Percentiles rank a stretch among this genome's conserved stretches.
phyloP scores from a whole-genome alignment of 1,284 basidiomycete genomes.

The Pseudomicrostroma phylloplanum region DNA sequence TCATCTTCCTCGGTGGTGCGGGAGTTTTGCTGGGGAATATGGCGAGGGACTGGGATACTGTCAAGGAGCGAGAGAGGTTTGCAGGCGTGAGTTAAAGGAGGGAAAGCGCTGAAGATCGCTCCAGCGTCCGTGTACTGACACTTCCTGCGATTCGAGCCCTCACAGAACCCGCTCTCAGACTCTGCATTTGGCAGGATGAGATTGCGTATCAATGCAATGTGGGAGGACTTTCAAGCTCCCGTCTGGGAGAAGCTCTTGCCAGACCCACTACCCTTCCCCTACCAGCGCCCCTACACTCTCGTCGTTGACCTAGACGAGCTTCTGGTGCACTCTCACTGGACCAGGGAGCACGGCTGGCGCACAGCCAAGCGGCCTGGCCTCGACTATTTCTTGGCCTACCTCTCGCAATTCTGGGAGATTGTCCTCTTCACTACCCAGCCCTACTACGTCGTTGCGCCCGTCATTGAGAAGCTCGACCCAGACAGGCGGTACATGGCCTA shows the following conservation, averaged over 20 bases:
- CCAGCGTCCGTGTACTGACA: background rate
- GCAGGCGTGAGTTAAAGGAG: slow-evolving; percentile 2
- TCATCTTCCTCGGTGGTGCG: slow-evolving; percentile 25
- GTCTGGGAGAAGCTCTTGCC: slow-evolving; percentile 86
- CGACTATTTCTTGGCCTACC: slow-evolving; percentile 93
- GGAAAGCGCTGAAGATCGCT: background rate
- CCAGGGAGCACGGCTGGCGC: slow-evolving; percentile 53
- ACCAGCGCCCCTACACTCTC: slow-evolving; percentile 85
- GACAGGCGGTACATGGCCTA: slow-evolving; percentile 84
- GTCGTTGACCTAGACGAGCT: slow-evolving; percentile 87
- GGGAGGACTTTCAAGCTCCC: slow-evolving; percentile 55
- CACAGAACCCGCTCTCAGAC: background rate
- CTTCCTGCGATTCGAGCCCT: background rate
- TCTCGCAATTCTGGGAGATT: slow-evolving; percentile 95
- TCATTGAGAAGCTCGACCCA: slow-evolving; percentile 89
- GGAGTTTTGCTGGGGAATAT: slow-evolving; percentile 37
- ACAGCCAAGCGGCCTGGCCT: slow-evolving; percentile 72
- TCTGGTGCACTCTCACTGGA: slow-evolving; percentile 81
- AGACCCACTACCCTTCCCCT: slow-evolving; percentile 72
- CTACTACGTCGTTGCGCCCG: slow-evolving; percentile 78
- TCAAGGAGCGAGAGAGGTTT: slow-evolving; percentile 39
- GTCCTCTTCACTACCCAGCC: slow-evolving; percentile 91
- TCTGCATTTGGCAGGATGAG: slow-evolving; percentile 33
- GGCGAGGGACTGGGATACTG: slow-evolving; percentile 48
- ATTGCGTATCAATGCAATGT: slow-evolving; percentile 30